These are phyloP conservation scores for Marasmius oreades DNA, from an alignment of 1,284 basidiomycete species.

Conservation along the genomic window DNA sequence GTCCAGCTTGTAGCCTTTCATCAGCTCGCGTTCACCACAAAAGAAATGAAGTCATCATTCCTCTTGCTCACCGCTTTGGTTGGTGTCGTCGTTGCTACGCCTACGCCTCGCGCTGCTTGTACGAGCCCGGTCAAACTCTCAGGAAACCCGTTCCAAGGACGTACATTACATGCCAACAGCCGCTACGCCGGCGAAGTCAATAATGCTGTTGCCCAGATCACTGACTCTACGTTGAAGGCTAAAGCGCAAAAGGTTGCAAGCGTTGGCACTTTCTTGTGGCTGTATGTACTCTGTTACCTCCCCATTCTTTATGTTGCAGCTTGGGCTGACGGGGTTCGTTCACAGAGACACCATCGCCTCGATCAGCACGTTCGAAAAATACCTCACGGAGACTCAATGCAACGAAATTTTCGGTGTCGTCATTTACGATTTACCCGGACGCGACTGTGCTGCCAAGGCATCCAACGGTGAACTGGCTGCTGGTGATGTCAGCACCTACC, in stretches of 20 bases:
- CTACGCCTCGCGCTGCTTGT: not conserved
- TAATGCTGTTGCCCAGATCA: not conserved
- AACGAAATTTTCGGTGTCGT: slow-evolving; percentile 24
- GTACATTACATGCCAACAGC: not conserved
- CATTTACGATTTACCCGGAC: slow-evolving; percentile 39
- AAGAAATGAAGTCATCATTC: not conserved
- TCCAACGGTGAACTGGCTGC: slow-evolving; percentile 43
- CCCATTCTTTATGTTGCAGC: no score
- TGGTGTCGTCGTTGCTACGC: not conserved
- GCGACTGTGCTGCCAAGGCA: slow-evolving; percentile 41
- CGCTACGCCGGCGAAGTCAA: not conserved
- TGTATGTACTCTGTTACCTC: slow-evolving; percentile 33
- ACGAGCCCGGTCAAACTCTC: slow-evolving; percentile 1
- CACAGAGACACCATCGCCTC: slow-evolving; percentile 11
- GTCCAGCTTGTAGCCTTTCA: not conserved
- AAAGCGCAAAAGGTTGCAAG: slow-evolving; percentile 34
- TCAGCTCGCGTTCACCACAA: not conserved
- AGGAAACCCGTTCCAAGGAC: slow-evolving; percentile 1
- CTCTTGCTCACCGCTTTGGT: not conserved
- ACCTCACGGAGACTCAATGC: slow-evolving; percentile 6
- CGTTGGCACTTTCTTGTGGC: slow-evolving; percentile 41
- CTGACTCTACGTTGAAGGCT: slow-evolving; percentile 28
- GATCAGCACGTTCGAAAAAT: slow-evolving; percentile 4
- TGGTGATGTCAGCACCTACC: slow-evolving; percentile 35
- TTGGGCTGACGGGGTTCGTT: not conserved